Base-by-base conservation (phyloP, 1,284 basidiomycete genomes). In the Apiotrichum gamsii region DNA sequence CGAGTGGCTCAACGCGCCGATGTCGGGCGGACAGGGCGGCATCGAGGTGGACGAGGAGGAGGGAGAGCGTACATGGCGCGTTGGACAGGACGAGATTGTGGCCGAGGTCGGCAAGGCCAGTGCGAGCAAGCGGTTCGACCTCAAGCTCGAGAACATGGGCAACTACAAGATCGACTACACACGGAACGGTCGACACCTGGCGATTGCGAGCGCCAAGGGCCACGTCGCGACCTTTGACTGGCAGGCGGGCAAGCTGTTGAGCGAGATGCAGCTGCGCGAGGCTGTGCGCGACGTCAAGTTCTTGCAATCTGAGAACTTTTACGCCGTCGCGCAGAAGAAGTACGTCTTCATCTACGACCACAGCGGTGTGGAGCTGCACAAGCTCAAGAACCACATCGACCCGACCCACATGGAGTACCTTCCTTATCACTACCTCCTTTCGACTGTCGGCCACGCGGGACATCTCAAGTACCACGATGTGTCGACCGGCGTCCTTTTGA, bases 391-490 rank as follows among this genome's bases (percentile, higher is more conserved):
- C 4, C 93, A 96, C 65, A 80, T 95, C 49, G 94, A 97, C 66
- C 88, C 90, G 2, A 88, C 87, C 9, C 77, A 85, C 50, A 80
- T 98, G 50, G 89, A 96, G 65, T 98, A 90, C 67, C 76, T 98
- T 9, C 91, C 90, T 0, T 97, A 93, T 62, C 95, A 99, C 69
- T 98, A 90, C 83, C 76, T 98, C 15, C 80, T 99, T 6, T 87
- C 83, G 1, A 86, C 82, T 41, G 78, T 94, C 15, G 90, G 91
- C 10, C 85, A 90, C 60, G 77, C 79, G 13, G 94, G 94, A 1
- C 90, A 85, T 68, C 77, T 98, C 2, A 94, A 94, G 74, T 99
- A 97, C 72, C 91, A 95, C 74, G 94, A 99, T 67, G 93, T 89
- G 0, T 93, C 91, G 3, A 98, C 93, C 0, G 94, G 94, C 15